These are phyloP conservation scores for Collariella sp. DNA, from an alignment of 495 filamentous ascomycete species.

Conservation along the genomic window DNA sequence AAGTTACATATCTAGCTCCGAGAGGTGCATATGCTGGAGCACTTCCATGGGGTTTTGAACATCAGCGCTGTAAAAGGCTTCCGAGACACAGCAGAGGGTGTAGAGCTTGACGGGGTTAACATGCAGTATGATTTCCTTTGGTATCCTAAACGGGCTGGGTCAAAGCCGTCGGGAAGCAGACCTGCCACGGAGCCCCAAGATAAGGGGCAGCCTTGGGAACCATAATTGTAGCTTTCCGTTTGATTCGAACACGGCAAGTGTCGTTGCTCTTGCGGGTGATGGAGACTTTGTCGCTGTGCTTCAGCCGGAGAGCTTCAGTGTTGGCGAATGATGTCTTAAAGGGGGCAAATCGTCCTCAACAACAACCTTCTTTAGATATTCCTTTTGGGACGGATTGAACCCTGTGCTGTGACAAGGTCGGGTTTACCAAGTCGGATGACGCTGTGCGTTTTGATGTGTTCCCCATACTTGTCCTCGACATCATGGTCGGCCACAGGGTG, in stretches of 20 bases:
- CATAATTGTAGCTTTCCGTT: constrained; percentile 76
- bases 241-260: constrained; percentile 75
- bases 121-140: constrained; percentile 86
- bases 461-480: constrained; percentile 83
- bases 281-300: constrained; percentile 76
- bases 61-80: constrained; percentile 75
- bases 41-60: constrained; percentile 95
- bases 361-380: constrained; percentile 84
- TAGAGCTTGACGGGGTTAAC: constrained; percentile 89
- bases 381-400: constrained; percentile 57
- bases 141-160: constrained; percentile 79
- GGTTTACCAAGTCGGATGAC: constrained; percentile 83
- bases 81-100: constrained; percentile 76
- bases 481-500: constrained; percentile 92
- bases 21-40: constrained; percentile 92
- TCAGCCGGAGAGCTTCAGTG: constrained; percentile 79
- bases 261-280: constrained; percentile 35
- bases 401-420: not conserved
- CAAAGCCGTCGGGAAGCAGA: constrained; percentile 87
- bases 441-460: constrained; percentile 80
- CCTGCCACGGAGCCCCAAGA: constrained; percentile 78
- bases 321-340: constrained; percentile 90
- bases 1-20: constrained; percentile 92
- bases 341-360: constrained; percentile 86
- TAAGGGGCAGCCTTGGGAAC: constrained; percentile 84